Base-by-base conservation (phyloP, 768 basidiomycete genomes). In the Russula sp. region DNA sequence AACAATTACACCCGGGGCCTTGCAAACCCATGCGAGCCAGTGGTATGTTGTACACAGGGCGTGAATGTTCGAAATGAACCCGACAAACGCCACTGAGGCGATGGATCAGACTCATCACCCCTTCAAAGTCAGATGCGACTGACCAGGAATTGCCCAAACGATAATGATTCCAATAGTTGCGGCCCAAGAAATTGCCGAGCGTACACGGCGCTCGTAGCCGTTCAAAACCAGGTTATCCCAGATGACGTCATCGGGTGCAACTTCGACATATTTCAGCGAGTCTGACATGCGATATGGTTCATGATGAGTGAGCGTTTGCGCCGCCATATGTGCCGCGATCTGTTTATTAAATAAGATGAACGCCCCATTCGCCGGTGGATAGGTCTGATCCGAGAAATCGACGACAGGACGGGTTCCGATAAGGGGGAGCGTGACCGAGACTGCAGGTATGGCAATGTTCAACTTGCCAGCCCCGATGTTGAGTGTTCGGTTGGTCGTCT, bases 291-390 rank as follows among this genome's bases (percentile, higher is more conserved):
- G 77, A 68, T 91, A 91, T 31, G 92, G 92, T 56, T 85, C 83
- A 70, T 95, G 86, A 73, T 95, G 90, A 6, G 84, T 76, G 47
- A 95, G 75, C 4, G 79, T 77, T 74, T 94, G 86, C 40, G 82
- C 80, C 1, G 90, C 93, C 73, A 98, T 77, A 74, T 98, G 94
- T 18, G 95, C 94, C 3, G 91, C 89, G 65, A 97, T 90, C 77
- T 98, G 96, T 68, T 84, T 81, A 73, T 94, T 85, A 81, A 98
- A 98, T 22, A 89, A 87, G 63, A 98, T 80, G 73, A 98, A 98
- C 8, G 89, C 89, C 37, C 86, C 88, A 68, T 75, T 75, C 35
- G 70, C 68, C 14, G 75, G 74, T 13, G 73, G 73, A 58, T 75
- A 74, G 13, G 71, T 72, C 64, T 72, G 73, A 13, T 68, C 66